Base-by-base conservation (phyloP, 1,284 basidiomycete genomes). In the Pseudomicrostroma phylloplanum region DNA sequence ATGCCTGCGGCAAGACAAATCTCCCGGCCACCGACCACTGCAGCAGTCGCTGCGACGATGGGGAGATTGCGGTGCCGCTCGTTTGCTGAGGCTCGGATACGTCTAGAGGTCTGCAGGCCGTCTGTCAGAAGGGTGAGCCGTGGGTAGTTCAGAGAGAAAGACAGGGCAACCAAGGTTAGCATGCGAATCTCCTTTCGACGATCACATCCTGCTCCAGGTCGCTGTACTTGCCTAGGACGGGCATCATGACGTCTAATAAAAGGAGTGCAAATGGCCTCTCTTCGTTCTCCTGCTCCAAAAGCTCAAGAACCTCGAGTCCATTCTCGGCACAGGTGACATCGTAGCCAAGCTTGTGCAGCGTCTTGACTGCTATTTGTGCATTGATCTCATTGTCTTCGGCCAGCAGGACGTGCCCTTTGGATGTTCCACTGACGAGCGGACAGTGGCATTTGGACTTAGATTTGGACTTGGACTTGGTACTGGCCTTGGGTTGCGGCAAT, bases 341-440 rank as follows among this genome's bases (percentile, higher is more conserved):
- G 66, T 74, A 76, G 23, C 73, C 70, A 70, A 75, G 71, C 67
- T 70, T 72, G 36, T 67, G 63, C 51, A 73, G 61, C 55, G 68
- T 69, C 64, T 67, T 73, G 58, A 71, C 57, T 6, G 72, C 72
- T 43, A 76, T 74, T 61, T 72, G 70, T 6, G 67, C 66, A 26
- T 73, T 73, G 64, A 76, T 70, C 8, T 68, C 61, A 30, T 76
- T 76, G 60, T 76, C 73, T 55, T 76, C 73, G 1, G 73, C 73
- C 4, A 76, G 64, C 39, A 76, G 62, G 9, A 36, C 9, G 30
- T 36, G 30, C 30, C 30, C 30, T 9, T 36, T 36, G 4, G 30
- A 36, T 9, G 30, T 3, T 36, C 30, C 30, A 9, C 30, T 36
- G 30, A 36, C 9, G 30, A 9, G 30, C 30, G 3, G 30, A 36